These are phyloP conservation scores for Exserohilum rostratum DNA, from an alignment of 2,329 filamentous ascomycete species.

Conservation along the genomic window DNA sequence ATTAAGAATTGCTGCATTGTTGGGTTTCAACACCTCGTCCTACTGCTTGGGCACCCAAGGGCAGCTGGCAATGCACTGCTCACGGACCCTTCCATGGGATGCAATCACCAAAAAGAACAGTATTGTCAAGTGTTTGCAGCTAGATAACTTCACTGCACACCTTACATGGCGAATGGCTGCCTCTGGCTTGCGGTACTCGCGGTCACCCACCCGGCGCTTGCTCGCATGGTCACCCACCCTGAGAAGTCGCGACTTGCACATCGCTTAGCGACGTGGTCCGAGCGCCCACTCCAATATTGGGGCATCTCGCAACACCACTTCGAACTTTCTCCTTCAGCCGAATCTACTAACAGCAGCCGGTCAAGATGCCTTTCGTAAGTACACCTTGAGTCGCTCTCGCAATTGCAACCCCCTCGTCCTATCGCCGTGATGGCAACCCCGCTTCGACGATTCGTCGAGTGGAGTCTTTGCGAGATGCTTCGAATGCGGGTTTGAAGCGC, in stretches of 20 bases:
- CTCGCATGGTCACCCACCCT: constrained; percentile 16
- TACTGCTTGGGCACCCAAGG: neutral
- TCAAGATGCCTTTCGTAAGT: constrained; percentile 59
- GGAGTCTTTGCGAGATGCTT: constrained; percentile 84
- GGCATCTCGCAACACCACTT: constrained; percentile 1
- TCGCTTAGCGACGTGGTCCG: constrained; percentile 20
- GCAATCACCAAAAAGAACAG: neutral
- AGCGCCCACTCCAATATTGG: constrained; percentile 19
- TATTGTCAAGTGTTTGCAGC: no score
- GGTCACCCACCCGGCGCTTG: constrained; percentile 8
- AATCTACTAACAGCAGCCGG: constrained; percentile 35
- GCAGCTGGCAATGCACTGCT: neutral
- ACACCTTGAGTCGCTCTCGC: constrained; percentile 27
- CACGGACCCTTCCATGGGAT: neutral
- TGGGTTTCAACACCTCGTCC: neutral
- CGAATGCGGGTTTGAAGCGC: constrained; percentile 87
- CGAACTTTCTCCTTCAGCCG: constrained; percentile 34
- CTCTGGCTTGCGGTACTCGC: neutral
- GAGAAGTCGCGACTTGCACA: constrained; percentile 13
- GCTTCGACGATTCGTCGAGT: constrained; percentile 38
- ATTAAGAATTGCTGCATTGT: neutral
- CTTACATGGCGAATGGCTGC: no score
- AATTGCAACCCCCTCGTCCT: constrained; percentile 7
- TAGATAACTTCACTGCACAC: neutral
- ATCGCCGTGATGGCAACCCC: constrained; percentile 33